phyloP scores from a whole-genome alignment of 1,139 yeast species.

The Diutina sp. region DNA sequence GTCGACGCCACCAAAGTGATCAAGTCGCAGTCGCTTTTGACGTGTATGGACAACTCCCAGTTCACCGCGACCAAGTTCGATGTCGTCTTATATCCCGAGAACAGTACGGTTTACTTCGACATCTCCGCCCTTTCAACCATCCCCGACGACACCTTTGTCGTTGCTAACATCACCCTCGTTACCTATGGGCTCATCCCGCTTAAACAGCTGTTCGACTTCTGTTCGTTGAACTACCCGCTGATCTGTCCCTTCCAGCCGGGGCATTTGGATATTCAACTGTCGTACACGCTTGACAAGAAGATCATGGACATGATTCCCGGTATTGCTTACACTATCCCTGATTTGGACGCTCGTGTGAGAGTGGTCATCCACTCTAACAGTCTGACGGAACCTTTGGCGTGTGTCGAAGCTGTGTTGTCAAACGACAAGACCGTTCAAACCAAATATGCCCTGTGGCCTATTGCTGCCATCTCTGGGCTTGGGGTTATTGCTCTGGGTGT shows the following conservation, averaged over 20 bases:
- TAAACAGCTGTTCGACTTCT: constrained; percentile 43
- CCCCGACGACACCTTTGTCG: constrained; percentile 42
- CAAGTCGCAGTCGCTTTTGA: not conserved
- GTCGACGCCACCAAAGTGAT: not conserved
- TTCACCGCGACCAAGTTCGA: constrained; percentile 23
- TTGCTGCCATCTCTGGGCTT: constrained; percentile 81
- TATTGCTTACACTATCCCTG: constrained; percentile 83
- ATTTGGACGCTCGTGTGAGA: constrained; percentile 82
- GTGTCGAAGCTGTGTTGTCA: constrained; percentile 79
- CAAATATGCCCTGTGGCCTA: constrained; percentile 91
- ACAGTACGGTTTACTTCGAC: constrained; percentile 49
- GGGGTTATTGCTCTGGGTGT: constrained; percentile 84
- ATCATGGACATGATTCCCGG: constrained; percentile 53
- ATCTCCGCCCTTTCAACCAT: constrained; percentile 74
- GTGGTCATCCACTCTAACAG: constrained; percentile 47
- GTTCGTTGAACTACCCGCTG: constrained; percentile 38
- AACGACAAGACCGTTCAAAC: constrained; percentile 95
- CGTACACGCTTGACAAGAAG: constrained; percentile 10
- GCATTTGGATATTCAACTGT: constrained; percentile 56
- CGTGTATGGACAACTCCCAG: constrained; percentile 3
- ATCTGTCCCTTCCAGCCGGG: constrained; percentile 85
- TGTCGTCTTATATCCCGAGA: constrained; percentile 57
- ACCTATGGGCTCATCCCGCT: constrained; percentile 77
- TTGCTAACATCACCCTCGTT: constrained; percentile 53
- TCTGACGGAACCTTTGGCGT: constrained; percentile 52